Conservation (phyloP, 2,329 filamentous ascomycete species). For the Curvularia eragrostidis region DNA sequence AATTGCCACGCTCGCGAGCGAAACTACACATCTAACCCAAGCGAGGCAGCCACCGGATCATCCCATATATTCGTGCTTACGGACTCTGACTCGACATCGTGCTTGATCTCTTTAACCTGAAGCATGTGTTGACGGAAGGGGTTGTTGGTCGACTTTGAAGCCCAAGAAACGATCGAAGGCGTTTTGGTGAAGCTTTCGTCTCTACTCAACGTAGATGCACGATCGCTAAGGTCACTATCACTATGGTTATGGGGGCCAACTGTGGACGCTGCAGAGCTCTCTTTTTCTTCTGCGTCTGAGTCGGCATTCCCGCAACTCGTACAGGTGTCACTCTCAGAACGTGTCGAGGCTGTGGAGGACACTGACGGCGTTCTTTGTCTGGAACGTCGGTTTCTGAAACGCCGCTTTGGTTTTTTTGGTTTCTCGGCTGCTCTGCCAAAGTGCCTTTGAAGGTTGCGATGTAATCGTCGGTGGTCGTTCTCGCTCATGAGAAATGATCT, state of each 20-base stretch:
- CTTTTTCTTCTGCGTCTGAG: not conserved
- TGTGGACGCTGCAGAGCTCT: not conserved
- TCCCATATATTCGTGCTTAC: not conserved
- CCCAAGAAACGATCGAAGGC: not conserved
- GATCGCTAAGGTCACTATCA: not conserved
- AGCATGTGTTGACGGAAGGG: conserved; percentile 4
- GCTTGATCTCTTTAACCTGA: not conserved
- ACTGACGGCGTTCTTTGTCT: not conserved
- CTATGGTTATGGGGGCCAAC: not conserved
- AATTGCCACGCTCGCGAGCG: not conserved
- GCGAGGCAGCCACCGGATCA: not conserved
- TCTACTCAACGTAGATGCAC: not conserved
- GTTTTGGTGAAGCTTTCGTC: not conserved
- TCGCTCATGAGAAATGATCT: conserved; percentile 4
- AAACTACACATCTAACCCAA: not conserved
- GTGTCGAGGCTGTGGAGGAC: not conserved
- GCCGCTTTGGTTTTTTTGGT: not conserved
- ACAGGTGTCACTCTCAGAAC: not conserved
- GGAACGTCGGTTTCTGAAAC: not conserved
- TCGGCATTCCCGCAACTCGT: not conserved
- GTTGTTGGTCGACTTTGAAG: conserved; percentile 11
- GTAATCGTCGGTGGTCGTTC: not conserved
- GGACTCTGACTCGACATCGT: too few species aligned
- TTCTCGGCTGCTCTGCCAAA: not conserved
- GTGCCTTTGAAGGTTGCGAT: conserved; percentile 7